phyloP scores from a whole-genome alignment of 768 basidiomycete genomes.

The Mycena crocata region DNA sequence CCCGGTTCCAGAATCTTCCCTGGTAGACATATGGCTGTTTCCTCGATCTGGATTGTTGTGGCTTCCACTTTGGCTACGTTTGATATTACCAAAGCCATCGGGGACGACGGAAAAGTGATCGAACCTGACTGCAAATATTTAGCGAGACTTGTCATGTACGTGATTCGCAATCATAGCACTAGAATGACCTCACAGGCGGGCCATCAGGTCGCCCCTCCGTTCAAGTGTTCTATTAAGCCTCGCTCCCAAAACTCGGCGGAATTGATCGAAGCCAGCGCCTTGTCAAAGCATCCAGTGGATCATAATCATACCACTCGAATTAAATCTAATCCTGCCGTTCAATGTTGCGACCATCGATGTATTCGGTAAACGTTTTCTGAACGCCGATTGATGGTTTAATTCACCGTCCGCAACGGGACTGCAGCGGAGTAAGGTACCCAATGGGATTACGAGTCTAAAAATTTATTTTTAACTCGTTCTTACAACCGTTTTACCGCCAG shows the following conservation, averaged over 20 bases:
- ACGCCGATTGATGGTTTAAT: no score
- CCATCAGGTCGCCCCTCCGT: no score
- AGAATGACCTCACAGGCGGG: no score
- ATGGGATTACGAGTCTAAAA: no score
- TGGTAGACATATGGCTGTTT: conserved; percentile 38
- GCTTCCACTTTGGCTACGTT: conserved; percentile 40
- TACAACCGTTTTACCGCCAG: no score
- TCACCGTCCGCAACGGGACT: no score
- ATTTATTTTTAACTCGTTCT: no score
- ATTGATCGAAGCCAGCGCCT: not conserved
- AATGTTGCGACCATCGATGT: no score
- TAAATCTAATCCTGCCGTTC: no score
- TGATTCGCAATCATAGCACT: no score
- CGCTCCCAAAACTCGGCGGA: not conserved
- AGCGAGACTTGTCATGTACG: not conserved
- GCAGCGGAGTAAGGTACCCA: no score
- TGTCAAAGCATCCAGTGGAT: not conserved
- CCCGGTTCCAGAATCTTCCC: conserved; percentile 25
- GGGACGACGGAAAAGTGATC: conserved; percentile 35
- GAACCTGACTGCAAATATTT: conserved; percentile 28
- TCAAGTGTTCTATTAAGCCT: conserved; percentile 11
- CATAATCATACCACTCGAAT: not conserved
- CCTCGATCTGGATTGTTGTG: conserved; percentile 40
- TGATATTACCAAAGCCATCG: conserved; percentile 39
- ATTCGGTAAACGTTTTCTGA: no score